phyloP scores from a whole-genome alignment of 768 basidiomycete genomes.

The Mycena vulgaris region DNA sequence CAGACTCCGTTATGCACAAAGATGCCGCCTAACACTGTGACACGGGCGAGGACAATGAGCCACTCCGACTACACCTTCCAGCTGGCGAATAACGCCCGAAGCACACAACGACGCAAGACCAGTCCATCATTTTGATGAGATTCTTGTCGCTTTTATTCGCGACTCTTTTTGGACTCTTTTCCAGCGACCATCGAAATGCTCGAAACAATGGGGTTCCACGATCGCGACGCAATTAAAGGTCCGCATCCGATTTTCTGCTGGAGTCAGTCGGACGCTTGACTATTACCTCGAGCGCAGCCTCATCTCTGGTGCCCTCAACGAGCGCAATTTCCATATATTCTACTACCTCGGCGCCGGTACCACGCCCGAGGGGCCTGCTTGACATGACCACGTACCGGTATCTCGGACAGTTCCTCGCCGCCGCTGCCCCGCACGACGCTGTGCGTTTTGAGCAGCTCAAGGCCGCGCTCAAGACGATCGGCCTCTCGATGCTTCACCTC shows the following conservation, averaged over 20 bases:
- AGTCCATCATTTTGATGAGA: conserved; percentile 90
- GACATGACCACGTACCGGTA: conserved; percentile 91
- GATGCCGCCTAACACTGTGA: conserved; percentile 91
- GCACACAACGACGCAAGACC: conserved; percentile 94
- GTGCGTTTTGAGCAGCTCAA: conserved; percentile 94
- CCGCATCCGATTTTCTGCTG: conserved; percentile 73
- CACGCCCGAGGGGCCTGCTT: conserved; percentile 84
- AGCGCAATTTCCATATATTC: conserved; percentile 98
- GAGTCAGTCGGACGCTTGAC: conserved; percentile 97
- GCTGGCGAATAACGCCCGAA: conserved; percentile 86
- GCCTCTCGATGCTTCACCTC: conserved; percentile 95
- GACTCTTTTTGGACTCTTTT: no score
- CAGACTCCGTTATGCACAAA: conserved; percentile 87
- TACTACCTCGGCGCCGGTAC: conserved; percentile 97
- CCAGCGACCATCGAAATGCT: no score
- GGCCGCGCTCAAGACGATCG: conserved; percentile 92
- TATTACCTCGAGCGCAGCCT: conserved; percentile 95
- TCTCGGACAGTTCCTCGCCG: conserved; percentile 81
- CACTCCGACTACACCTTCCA: no score
- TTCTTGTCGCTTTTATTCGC: no score
- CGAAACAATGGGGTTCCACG: conserved; percentile 84
- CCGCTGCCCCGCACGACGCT: conserved; percentile 82
- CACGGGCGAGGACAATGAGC: conserved; percentile 69
- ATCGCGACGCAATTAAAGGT: no score
- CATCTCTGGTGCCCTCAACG: conserved; percentile 87